Evolutionary conservation across 768 basidiomycete genomes (phyloP), one percentile per base, ranked within the genome.

Genomic region (Xanthoconium stramineum): DNA sequence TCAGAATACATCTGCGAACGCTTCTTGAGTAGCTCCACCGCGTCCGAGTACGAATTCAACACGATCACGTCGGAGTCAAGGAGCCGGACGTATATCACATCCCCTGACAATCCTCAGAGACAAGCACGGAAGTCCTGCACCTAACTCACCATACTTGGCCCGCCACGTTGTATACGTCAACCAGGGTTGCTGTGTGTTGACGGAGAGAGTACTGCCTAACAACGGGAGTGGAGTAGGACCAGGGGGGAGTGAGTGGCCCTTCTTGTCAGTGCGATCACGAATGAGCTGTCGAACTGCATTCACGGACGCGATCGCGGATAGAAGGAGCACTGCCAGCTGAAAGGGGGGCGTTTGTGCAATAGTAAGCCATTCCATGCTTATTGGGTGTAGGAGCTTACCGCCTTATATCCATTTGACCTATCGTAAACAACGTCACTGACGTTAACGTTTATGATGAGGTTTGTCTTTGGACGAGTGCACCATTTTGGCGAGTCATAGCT

Each of bases 41-140:
- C 24, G 24, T 24, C 24, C 4, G 24, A 24, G 24, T 24, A 24
- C 24, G 24, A 24, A 30, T 46, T 46, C 30, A 46, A 32, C 29
- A 46, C 44, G 12, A 46, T 32, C 43, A 46, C 44, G 15, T 58
- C 46, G 1, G 9, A n/a, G 19, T 50, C 52, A 43, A 60, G 36
- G 5, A 60, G 44, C 6, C 48, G 55, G 19, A 47, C n/a, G n/a
- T 57, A 54, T 24, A 60, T 35, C 3, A 58, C 12, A 24, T 58
- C 49, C 1, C 56, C 56, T 60, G 35, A 20, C 8, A 35, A 10
- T 19, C 8, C 1, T 57, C 9, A 46, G 37, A 42, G 14, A 12
- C 2, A 17, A 19, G 4, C 11, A 32, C 45, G 2, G 0, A 7
- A 17, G 6, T 6, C 24, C 5, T 14, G 17, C 8, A 15, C 12